These are phyloP conservation scores for Cymbomonas tetramitiformis DNA, from an alignment of 139 green algal species.

Conservation along the genomic window DNA sequence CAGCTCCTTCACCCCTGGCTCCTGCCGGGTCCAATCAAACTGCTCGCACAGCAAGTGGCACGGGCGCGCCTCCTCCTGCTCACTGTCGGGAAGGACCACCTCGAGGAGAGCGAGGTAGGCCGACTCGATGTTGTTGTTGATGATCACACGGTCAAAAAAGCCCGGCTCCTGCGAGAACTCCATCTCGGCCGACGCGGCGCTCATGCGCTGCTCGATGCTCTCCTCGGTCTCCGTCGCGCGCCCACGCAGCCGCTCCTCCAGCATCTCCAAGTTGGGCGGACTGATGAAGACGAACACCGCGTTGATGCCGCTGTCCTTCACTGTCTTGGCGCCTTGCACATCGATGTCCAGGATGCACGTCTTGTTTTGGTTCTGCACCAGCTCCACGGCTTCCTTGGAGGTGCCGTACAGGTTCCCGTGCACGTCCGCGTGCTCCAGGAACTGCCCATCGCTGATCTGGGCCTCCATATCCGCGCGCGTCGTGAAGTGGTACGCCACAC, in stretches of 20 bases:
- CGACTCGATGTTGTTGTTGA: constrained; percentile 29
- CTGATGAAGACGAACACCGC: constrained; percentile 31
- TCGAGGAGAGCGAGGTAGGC: constrained; percentile 20
- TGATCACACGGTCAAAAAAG: constrained; percentile 30
- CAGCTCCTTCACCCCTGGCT: too few species aligned
- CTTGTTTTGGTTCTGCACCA: constrained; percentile 17
- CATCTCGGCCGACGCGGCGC: constrained; percentile 28
- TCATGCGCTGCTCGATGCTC: constrained; percentile 24
- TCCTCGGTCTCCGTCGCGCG: constrained; percentile 30
- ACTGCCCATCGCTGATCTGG: constrained; percentile 24
- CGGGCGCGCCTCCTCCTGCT: too few species aligned
- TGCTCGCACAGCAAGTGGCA: too few species aligned
- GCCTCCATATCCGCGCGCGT: constrained; percentile 18
- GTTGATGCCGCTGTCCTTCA: constrained; percentile 20
- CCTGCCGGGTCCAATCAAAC: too few species aligned
- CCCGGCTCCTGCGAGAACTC: constrained; percentile 13
- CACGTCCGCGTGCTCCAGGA: constrained; percentile 36
- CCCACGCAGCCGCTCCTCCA: constrained; percentile 30
- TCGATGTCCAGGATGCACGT: constrained; percentile 40
- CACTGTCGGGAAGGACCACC: too few species aligned
- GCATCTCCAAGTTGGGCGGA: constrained; percentile 31
- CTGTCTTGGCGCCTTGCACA: constrained; percentile 29
- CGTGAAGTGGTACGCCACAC: constrained; percentile 34
- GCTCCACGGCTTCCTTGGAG: constrained; percentile 25
- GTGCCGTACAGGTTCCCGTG: constrained; percentile 40